These are phyloP conservation scores for Podospora comata DNA, from an alignment of 495 filamentous ascomycete species.

Conservation along the genomic window DNA sequence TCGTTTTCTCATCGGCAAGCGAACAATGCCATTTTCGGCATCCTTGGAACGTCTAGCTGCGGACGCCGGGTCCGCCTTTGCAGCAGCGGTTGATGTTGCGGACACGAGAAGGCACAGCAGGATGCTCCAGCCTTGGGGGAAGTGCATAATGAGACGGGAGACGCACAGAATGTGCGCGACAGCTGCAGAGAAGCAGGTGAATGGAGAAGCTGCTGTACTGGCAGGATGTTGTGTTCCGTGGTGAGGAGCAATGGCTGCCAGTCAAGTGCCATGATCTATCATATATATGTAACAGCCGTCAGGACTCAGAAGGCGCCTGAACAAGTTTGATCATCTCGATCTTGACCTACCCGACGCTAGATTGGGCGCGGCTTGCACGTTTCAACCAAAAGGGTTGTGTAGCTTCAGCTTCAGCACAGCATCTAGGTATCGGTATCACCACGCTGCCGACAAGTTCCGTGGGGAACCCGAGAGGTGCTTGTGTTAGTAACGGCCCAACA, in stretches of 20 bases:
- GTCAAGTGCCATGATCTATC: not conserved
- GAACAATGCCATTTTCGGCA: conserved; percentile 2
- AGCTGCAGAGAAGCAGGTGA: not conserved
- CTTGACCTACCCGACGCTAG: not conserved
- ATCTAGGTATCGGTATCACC: not conserved
- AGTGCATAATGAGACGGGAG: not conserved
- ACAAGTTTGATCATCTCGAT: not conserved
- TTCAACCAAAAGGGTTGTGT: not conserved
- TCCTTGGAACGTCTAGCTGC: not conserved
- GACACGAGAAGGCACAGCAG: conserved; percentile 1
- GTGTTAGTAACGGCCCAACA: not conserved
- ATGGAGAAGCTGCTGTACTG: not conserved
- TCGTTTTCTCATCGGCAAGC: conserved; percentile 5
- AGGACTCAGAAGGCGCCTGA: not conserved
- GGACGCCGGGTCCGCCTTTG: not conserved
- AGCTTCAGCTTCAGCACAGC: not conserved
- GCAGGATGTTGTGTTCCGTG: not conserved
- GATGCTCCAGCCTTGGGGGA: not conserved
- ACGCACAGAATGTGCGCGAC: not conserved
- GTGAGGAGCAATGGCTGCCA: not conserved
- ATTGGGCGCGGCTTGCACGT: not conserved
- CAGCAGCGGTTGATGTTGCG: not conserved
- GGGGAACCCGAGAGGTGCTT: not conserved
- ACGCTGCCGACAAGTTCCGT: not conserved
- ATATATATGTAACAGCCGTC: not conserved